These are phyloP conservation scores for Vaccinium corymbosum DNA, from an alignment of 148 eudicot genomes.

Conservation along the genomic window DNA sequence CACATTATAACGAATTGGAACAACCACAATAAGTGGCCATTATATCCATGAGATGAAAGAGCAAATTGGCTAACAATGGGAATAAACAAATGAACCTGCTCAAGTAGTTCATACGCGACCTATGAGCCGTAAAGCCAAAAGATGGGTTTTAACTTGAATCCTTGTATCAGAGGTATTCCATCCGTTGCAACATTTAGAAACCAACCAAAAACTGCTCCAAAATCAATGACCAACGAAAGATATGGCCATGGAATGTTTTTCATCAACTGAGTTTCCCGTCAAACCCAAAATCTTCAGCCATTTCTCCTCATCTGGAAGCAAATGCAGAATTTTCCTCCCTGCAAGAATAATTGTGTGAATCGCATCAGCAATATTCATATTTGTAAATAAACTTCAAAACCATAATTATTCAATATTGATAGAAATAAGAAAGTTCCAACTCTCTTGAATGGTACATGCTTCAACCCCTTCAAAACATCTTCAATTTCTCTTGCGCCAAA, in stretches of 20 bases:
- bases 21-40: neutral
- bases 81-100: neutral
- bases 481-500: too few relatives aligned
- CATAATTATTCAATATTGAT: slow-evolving; percentile 1
- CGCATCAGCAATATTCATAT: neutral
- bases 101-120: neutral
- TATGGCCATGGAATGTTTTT: neutral
- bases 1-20: neutral
- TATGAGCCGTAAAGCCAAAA: neutral
- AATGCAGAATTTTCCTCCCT: slow-evolving; percentile 1
- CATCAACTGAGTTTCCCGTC: neutral
- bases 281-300: neutral
- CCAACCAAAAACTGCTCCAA: neutral
- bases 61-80: neutral
- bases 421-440: slow-evolving; percentile 26
- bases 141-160: neutral
- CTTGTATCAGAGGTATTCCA: neutral
- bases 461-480: slow-evolving; percentile 19
- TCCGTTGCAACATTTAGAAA: neutral
- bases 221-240: neutral
- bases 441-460: slow-evolving; percentile 30
- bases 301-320: neutral
- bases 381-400: neutral
- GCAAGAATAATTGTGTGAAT: neutral
- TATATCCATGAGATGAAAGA: neutral